Base-by-base conservation (phyloP, 345 rosid genomes). In the Eucalyptus tenuipes region DNA sequence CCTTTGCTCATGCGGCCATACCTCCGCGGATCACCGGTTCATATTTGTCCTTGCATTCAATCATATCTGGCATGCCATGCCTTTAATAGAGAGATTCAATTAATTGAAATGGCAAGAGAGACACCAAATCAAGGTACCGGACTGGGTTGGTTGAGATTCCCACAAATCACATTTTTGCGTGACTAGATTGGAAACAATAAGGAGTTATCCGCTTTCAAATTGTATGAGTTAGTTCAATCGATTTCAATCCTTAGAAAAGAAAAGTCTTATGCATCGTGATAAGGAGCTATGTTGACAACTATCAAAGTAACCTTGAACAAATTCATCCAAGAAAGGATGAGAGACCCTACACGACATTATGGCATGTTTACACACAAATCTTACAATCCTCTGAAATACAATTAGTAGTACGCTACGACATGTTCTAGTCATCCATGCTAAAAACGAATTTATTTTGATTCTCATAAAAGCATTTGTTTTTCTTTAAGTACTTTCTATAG, bases 351-450 rank as follows among this genome's bases (percentile, higher is more conserved):
- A 8, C 0, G 12, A 4, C 27, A 55, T 8, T 55, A 55, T 55
- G 27, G 25, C 13, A 55, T 22, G 61, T 55, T 20, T 22, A 55
- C 27, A 24, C 27, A 22, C 29, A 55, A 22, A 55, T 55, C 61
- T 20, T 55, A 22, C 61, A 55, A 55, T 55, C 13, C 12, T 22
- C 5, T 55, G 0, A 55, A 55, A 55, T 55, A 55, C 61, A 55
- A 9, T 55, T 22, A 55, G 61, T 24, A 0, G 61, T 55, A 8
- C 0, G 3, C 12, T 22, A 55, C 6, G 3, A 24, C 12, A 55
- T 24, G 57, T 20, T 52, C 57, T 20, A 55, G 27, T 55, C 61
- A 55, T 55, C 29, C 29, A 55, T 24, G 27, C 61, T 22, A 6
- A 22, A 22, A 55, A 55, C 12, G 27, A 55, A 55, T 55, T 4